These are phyloP conservation scores for Globisporangium radiosum DNA, from an alignment of 352 stramenopile genomes.

Conservation along the genomic window DNA sequence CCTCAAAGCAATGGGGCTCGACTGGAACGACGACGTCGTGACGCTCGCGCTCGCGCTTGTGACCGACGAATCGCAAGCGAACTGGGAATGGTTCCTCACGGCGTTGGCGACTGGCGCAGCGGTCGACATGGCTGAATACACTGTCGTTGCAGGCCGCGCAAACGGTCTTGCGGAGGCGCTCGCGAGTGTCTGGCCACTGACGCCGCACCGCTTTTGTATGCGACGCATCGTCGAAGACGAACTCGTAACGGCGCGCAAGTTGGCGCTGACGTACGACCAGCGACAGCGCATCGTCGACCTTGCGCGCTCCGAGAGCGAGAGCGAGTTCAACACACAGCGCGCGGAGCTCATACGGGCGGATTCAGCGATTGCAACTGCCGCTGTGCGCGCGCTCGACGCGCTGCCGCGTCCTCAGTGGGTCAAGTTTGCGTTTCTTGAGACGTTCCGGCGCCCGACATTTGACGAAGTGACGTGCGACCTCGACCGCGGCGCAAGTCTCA, in stretches of 20 bases:
- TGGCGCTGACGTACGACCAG: conserved; percentile 54
- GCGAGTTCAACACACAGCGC: conserved; percentile 58
- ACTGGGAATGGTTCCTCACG: conserved; percentile 74
- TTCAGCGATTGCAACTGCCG: conserved; percentile 36
- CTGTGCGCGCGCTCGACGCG: conserved; percentile 44
- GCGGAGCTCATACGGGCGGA: conserved; percentile 26
- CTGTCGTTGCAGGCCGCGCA: conserved; percentile 51
- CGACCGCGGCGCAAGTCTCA: conserved; percentile 13
- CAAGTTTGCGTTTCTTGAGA: conserved; percentile 70
- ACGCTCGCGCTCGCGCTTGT: conserved; percentile 67
- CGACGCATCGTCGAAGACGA: conserved; percentile 68
- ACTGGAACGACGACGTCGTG: conserved; percentile 66
- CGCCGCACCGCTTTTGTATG: conserved; percentile 68
- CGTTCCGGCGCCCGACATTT: conserved; percentile 60
- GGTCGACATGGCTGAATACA: conserved; percentile 56
- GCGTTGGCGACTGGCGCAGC: conserved; percentile 34
- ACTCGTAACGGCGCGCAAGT: conserved; percentile 47
- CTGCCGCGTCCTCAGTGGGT: conserved; percentile 59
- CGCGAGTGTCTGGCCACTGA: conserved; percentile 41
- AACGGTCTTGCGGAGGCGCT: conserved; percentile 47
- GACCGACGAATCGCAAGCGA: conserved; percentile 49
- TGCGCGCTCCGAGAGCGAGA: conserved; percentile 60
- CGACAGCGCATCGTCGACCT: conserved; percentile 67
- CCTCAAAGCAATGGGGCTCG: conserved; percentile 61
- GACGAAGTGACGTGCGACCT: conserved; percentile 68